These are phyloP conservation scores for Pisolithus marmoratus DNA, from an alignment of 768 basidiomycete species.

Conservation along the genomic window DNA sequence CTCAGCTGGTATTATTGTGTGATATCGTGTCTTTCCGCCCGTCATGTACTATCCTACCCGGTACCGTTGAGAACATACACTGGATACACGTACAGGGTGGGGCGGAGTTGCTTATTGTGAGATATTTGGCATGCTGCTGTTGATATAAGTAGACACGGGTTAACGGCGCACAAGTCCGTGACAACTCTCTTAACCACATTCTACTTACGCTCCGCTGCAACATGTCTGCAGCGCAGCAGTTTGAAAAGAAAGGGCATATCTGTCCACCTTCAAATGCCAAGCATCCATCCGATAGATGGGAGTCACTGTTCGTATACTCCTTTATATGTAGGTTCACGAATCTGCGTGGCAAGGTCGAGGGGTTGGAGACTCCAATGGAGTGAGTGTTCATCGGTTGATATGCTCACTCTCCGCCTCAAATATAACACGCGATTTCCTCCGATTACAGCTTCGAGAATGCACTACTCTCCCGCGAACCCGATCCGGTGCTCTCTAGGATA, in stretches of 20 bases:
- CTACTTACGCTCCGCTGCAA: conserved; percentile 27
- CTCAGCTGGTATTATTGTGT: conserved; percentile 15
- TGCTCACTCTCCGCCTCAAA: conserved; percentile 17
- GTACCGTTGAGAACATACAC: conserved; percentile 17
- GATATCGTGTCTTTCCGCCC: conserved; percentile 8
- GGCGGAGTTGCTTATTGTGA: conserved; percentile 26
- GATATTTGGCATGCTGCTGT: conserved; percentile 29
- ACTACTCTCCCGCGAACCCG: conserved; percentile 63
- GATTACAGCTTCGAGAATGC: conserved; percentile 70
- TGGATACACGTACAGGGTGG: conserved; percentile 20
- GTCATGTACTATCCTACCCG: conserved; percentile 19
- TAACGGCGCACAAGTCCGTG: conserved; percentile 29
- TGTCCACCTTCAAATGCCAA: conserved; percentile 56
- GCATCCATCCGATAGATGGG: conserved; percentile 82
- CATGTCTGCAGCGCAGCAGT: conserved; percentile 32
- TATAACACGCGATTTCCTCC: conserved; percentile 27
- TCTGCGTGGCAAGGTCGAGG: conserved; percentile 69
- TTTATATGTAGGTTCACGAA: conserved; percentile 82
- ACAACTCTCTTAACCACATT: conserved; percentile 30
- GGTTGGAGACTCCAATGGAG: conserved; percentile 79
- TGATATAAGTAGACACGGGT: conserved; percentile 35
- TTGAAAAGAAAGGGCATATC: conserved; percentile 46
- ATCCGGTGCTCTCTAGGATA: conserved; percentile 66
- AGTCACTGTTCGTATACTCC: conserved; percentile 77
- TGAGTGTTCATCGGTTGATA: conserved; percentile 39